Evolutionary conservation across 2,329 filamentous ascomycete species (phyloP), one percentile per base, ranked within the genome.

Genomic region (Emmonsiellopsis sp.): DNA sequence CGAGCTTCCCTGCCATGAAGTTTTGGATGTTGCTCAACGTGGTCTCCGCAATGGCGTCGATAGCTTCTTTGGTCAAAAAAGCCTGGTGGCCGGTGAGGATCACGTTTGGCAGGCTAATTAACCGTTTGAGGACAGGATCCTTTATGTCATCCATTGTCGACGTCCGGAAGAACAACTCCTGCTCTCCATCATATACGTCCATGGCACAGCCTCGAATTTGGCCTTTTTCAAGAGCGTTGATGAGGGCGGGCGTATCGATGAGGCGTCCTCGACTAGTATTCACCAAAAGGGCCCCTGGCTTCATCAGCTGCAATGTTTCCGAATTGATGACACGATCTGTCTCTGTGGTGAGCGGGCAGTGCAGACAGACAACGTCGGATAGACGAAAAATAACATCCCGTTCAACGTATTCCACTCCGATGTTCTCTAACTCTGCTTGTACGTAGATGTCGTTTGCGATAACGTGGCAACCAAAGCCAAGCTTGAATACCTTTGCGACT

Each of bases 251-350:
- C 0, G 82, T 84, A 62, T 85, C 72, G 55, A 87, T 74, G 51
- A 87, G 69, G 1, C 78, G 82, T 17, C 84, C 85, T 1, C 85
- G 79, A 3, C 83, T 85, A 0, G 84, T 87, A 67, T 87, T 86
- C 58, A 87, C 74, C 34, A 87, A 68, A 65, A 86, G 71, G 0
- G 78, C 82, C 1, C 77, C 80, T 6, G 67, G 64, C 66, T 85
- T 84, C 74, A 86, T 82, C 57, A 71, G 63, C 3, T 65, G 62
- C 27, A 87, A 67, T 6, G 78, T 74, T 3, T 71, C 60, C 13
- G 71, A 71, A 61, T 83, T 80, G 63, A 87, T 80, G 55, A 87
- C 74, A 63, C 83, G 78, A 27, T 74, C 72, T 57, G 84, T 87
- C 49, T 68, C 65, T 2, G 78, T 75, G 59, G 75, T 82, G 31